Base-by-base conservation (phyloP, 345 rosid species). In the Arabidopsis suecica region DNA sequence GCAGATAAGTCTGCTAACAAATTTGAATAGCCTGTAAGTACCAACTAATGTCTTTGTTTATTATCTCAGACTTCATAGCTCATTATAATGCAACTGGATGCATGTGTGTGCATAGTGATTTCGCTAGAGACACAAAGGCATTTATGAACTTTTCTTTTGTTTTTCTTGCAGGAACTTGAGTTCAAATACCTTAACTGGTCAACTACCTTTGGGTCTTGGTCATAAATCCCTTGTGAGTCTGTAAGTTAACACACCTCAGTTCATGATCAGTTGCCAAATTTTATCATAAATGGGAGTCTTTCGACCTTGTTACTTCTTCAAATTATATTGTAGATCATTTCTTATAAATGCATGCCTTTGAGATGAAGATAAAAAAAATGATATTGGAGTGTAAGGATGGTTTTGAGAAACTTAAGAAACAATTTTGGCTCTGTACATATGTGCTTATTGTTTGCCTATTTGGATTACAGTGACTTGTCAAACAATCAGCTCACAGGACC, bases 11-110 rank as follows among this genome's bases (percentile, higher is more conserved):
- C 95, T 86, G 71, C 82, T 96, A 78, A 79, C 87, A 33, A 55
- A 96, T 82, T 86, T 96, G 91, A 87, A 87, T 78, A 82, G 84
- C 88, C 73, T 96, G 99, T 96, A 87, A 89, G 99, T 85, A 80
- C 82, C 82, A 60, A 1, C 28, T 66, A n/a, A 33, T 54, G 68
- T 44, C 30, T 54, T 83, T 33, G 54, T 22, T 12, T 71, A 30
- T 64, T 48, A 30, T 71, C 22, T 58, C 55, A 13, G 47, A 64
- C 54, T 20, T 58, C 61, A 20, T 47, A 37, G 18, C 63, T 48
- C 33, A 8, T 57, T 64, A 12, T 34, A 38, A 48, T 64, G 55
- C 56, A 40, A 25, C 5, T 65, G 44, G 54, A 36, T 60, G 22
- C 60, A 38, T 68, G 65, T 61, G 22, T 50, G 2, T 41, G 49